A percentile compares a stretch with the other conserved stretches of the same genome.
These are phyloP conservation scores for Camellia sinensis DNA, from an alignment of 148 eudicot genomes.

Conservation along the genomic window DNA sequence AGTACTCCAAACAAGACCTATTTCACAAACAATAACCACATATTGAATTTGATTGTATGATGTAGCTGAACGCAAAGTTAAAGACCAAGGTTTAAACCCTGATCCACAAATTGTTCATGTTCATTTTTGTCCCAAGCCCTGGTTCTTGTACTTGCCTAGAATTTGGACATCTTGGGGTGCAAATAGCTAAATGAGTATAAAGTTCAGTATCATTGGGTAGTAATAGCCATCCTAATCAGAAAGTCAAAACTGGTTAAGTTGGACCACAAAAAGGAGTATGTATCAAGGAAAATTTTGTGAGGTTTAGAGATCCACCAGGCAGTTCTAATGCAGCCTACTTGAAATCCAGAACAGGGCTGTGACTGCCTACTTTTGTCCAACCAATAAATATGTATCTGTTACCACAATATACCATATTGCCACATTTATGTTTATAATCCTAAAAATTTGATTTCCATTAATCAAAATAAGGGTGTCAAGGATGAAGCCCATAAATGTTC, in stretches of 20 bases:
- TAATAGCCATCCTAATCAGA: background rate
- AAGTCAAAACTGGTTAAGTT: background rate
- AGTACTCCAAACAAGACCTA: conserved; percentile 83
- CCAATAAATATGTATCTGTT: background rate
- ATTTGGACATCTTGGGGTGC: background rate
- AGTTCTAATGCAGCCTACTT: background rate
- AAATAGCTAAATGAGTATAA: background rate
- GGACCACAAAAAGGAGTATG: conserved; percentile 3
- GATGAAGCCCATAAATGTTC: background rate
- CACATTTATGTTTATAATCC: background rate
- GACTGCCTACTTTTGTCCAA: background rate
- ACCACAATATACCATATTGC: background rate
- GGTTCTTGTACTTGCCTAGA: background rate
- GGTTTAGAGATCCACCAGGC: background rate
- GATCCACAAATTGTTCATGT: background rate
- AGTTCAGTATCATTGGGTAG: background rate
- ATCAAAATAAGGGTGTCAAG: background rate
- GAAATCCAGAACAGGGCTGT: background rate
- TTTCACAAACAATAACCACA: conserved; percentile 17
- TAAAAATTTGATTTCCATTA: background rate
- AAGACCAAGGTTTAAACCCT: background rate
- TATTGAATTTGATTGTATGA: background rate
- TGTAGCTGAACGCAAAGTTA: background rate
- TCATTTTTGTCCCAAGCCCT: background rate
- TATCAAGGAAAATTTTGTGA: background rate